These are phyloP conservation scores for Boletus rufocinnamomeus DNA, from an alignment of 768 basidiomycete species.

Conservation along the genomic window DNA sequence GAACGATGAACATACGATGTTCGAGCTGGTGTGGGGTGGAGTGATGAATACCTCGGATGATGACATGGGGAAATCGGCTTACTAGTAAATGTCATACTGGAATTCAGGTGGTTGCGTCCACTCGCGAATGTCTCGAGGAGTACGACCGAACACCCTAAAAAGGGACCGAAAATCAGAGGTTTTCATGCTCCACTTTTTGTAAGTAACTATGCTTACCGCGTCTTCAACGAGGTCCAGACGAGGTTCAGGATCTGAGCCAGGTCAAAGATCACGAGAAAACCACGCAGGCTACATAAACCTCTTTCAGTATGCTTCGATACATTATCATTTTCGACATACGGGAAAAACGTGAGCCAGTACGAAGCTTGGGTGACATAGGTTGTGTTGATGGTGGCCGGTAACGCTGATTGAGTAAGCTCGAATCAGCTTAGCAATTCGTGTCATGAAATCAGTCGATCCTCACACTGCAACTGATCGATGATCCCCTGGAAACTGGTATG, in stretches of 20 bases:
- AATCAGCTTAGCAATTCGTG: background rate
- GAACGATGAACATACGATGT: constrained; percentile 46
- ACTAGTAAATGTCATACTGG: constrained; percentile 85
- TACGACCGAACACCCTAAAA: constrained; percentile 76
- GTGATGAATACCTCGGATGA: constrained; percentile 3
- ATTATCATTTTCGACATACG: constrained; percentile 50
- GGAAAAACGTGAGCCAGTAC: constrained; percentile 94
- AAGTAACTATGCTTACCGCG: constrained; percentile 49
- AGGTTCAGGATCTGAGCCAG: constrained; percentile 94
- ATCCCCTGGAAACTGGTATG: constrained; percentile 49
- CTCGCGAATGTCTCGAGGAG: constrained; percentile 86
- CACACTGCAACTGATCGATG: constrained; percentile 47
- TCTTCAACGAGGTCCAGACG: constrained; percentile 81
- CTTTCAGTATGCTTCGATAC: constrained; percentile 7
- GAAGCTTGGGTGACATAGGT: constrained; percentile 92
- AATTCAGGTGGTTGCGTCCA: constrained; percentile 92
- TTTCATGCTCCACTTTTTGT: background rate
- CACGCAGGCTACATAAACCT: constrained; percentile 64
- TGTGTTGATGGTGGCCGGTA: constrained; percentile 72
- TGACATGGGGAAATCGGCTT: constrained; percentile 32
- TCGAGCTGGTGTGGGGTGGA: constrained; percentile 42
- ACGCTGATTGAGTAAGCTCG: constrained; percentile 50
- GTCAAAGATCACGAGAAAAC: constrained; percentile 93
- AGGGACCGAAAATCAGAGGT: background rate
- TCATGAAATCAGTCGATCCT: constrained; percentile 5